Base-by-base conservation (phyloP, 2,329 filamentous ascomycete genomes). In the Zalaria sp. region DNA sequence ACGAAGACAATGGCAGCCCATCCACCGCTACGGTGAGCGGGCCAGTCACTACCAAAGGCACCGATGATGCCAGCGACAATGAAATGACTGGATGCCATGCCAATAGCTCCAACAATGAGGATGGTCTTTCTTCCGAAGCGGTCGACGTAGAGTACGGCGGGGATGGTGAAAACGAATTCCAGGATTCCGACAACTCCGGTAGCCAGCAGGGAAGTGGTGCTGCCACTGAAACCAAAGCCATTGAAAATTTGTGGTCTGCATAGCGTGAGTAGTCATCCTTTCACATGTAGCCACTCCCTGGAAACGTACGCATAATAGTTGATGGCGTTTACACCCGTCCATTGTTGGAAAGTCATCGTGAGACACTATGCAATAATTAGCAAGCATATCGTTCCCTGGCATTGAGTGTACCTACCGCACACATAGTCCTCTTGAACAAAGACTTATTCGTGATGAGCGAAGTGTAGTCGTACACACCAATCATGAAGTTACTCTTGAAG, bases 141-240 rank as follows among this genome's bases (percentile, higher is more conserved):
- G 51, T 81, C 77, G 43, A 81, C 72, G 55, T 70, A 80, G 7
- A 81, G 61, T 2, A 81, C 75, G 0, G 77, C 71, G 0, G 77
- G 77, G 18, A 81, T 71, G 0, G 78, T 82, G 18, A 72, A 69
- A 44, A 81, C 45, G 47, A 81, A 79, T 71, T 81, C 79, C 47
- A 75, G 72, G 31, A 83, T 76, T 2, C 79, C 79, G 3, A 81
- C 77, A 0, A 82, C 78, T 3, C 79, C 79, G 0, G 79, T 82
- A 0, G 78, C 78, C 2, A 83, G 63, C 0, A 83, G 66, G 1
- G 71, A 74, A 0, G 58, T 58, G 0, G 66, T 62, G 43, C 62
- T 68, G 3, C 54, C 53, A 1, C 55, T 55, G 27, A 69, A 53
- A 4, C 67, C 67, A 2, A 70, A 51, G n/a, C 60, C 57, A 3